Evolutionary conservation across 2,329 filamentous ascomycete species (phyloP).

Genomic region (Trichoderma cornu-damae): DNA sequence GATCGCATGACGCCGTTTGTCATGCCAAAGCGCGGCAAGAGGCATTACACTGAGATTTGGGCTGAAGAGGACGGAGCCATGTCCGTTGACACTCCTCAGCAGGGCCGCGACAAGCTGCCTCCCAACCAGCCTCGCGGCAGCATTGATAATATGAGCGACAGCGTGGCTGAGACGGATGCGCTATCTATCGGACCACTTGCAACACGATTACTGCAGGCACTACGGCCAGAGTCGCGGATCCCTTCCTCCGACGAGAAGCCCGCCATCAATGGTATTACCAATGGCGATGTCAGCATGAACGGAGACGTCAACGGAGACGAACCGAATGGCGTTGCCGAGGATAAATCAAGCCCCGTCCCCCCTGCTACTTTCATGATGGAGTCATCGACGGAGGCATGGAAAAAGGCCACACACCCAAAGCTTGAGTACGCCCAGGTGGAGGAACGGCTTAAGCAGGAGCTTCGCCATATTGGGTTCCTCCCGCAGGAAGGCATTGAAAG

Average conservation of each 20-base stretch:
- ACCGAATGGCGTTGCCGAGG: conserved; percentile 32
- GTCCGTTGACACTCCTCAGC: conserved; percentile 61
- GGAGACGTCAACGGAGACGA: conserved; percentile 41
- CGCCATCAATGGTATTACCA: conserved; percentile 46
- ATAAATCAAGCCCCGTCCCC: conserved; percentile 42
- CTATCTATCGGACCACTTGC: conserved; percentile 85
- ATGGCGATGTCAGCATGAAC: conserved; percentile 52
- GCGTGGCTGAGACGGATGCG: conserved; percentile 80
- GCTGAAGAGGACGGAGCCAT: conserved; percentile 85
- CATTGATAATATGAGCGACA: conserved; percentile 82
- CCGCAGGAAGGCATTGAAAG: conserved; percentile 58
- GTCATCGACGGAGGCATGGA: conserved; percentile 70
- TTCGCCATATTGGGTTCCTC: conserved; percentile 85
- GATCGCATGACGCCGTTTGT: conserved; percentile 79
- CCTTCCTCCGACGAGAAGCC: conserved; percentile 53
- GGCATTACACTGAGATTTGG: conserved; percentile 87
- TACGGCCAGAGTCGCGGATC: conserved; percentile 68
- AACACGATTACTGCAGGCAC: conserved; percentile 69
- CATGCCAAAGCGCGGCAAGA: conserved; percentile 77
- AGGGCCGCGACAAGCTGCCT: conserved; percentile 60
- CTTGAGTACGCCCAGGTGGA: conserved; percentile 84
- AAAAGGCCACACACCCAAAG: conserved; percentile 67
- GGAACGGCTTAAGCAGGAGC: conserved; percentile 83
- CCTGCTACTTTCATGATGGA: conserved; percentile 78
- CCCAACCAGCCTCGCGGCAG: conserved; percentile 78